Percentiles rank a stretch among this genome's conserved stretches.
These are phyloP conservation scores for Jasminum sambac DNA, from an alignment of 257 asterid species.

Conservation along the genomic window DNA sequence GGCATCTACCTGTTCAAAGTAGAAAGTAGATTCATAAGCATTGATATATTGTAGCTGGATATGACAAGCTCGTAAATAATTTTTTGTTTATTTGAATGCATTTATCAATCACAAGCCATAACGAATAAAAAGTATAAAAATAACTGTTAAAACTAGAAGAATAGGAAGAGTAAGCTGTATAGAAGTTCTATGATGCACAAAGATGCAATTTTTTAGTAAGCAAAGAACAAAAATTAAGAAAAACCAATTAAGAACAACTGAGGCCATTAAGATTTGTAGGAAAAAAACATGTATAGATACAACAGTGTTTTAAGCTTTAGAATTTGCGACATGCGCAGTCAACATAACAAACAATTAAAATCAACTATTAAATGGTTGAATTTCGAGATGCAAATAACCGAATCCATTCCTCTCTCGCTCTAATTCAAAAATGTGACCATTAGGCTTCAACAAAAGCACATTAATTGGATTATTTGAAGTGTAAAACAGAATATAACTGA, in stretches of 20 bases:
- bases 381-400: neutral
- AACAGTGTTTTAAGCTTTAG: neutral
- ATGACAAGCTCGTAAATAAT: neutral
- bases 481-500: neutral
- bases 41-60: neutral
- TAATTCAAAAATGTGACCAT: neutral
- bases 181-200: neutral
- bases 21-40: neutral
- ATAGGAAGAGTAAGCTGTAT: constrained; percentile 8
- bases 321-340: neutral
- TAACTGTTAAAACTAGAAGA: neutral
- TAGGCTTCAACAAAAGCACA: neutral
- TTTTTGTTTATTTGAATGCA: neutral
- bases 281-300: constrained; percentile 3
- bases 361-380: neutral
- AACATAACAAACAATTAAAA: neutral
- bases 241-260: neutral
- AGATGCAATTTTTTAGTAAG: constrained; percentile 12
- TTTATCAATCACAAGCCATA: constrained; percentile 8
- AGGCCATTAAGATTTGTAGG: neutral
- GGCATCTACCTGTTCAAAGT: constrained; percentile 53
- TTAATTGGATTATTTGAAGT: neutral
- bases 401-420: neutral
- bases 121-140: constrained; percentile 5
- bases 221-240: neutral